Base-by-base conservation (phyloP, 2,329 filamentous ascomycete species). In the Coniochaeta hoffmannii region DNA sequence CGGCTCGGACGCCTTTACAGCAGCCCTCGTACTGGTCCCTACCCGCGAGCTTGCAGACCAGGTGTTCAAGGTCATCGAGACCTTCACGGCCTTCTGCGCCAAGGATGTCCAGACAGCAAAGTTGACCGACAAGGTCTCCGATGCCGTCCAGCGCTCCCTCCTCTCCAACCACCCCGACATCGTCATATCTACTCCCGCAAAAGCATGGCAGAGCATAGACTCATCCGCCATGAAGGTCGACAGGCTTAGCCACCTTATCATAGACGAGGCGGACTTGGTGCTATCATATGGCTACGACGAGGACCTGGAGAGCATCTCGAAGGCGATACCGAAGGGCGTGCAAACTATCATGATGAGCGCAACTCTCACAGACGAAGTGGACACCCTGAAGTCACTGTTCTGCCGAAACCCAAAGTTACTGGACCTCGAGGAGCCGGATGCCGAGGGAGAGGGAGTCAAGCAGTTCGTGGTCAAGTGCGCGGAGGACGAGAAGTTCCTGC, bases 401-500 rank as follows among this genome's bases (percentile, higher is more conserved):
- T 94, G 90, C 69, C 81, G 86, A 46, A 85, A 88, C 63, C 92
- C 93, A 0, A 86, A 83, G 1, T 72, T 94, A 44, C 73, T 99
- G 61, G 87, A 96, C 66, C 74, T 99, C 17, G 88, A 94, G 60
- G 90, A 96, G 61, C 81, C 86, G 53, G 89, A 95, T 61, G 85
- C 86, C 22, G 86, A 90, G 61, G 84, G 86, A 19, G 83, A 87
- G 59, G 87, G 85, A 4, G 80, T 97, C 28, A 89, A 85, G 55
- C 94, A 97, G 73, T 96, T 91, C 66, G 85, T 92, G 30, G 88
- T 97, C 61, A 90, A 86, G 80, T 88, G 91, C 62, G 90, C 83
- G n/a, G 94, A 99, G 72, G 93, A 97, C 62, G 94, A 97, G 65
- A 99, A 99, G 68, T 99, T 97, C 66, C 74, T 99, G 35, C 74